Evolutionary conservation across 2,329 filamentous ascomycete genomes (phyloP).

Genomic region (Penicillium sclerotiorum): DNA sequence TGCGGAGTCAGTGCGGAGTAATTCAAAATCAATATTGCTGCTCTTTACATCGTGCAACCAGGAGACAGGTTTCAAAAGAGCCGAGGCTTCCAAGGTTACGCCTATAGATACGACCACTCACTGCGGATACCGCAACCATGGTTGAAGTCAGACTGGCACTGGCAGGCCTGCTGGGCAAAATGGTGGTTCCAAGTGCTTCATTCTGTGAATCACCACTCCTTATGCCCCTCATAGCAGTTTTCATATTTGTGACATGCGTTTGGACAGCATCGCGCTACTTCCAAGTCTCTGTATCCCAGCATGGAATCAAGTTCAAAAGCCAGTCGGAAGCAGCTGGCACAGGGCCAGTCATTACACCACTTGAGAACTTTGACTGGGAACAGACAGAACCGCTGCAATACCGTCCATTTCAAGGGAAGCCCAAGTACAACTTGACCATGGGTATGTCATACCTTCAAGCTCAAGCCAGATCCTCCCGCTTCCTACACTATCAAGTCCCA

Average conservation of each 20-base stretch:
- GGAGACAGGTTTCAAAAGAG: too few species aligned
- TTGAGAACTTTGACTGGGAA: slow-evolving; percentile 55
- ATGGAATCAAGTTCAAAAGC: not conserved
- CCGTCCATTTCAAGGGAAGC: slow-evolving; percentile 62
- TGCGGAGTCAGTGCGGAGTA: slow-evolving; percentile 16
- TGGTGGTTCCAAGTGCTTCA: not conserved
- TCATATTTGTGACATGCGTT: slow-evolving; percentile 8
- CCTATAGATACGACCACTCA: too few species aligned
- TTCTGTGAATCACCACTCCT: not conserved
- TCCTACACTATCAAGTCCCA: not conserved
- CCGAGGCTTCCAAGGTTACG: too few species aligned
- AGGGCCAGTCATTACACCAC: slow-evolving; percentile 40
- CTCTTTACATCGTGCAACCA: not conserved
- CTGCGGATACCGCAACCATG: too few species aligned
- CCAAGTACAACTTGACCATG: slow-evolving; percentile 66
- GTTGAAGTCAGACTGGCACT: too few species aligned
- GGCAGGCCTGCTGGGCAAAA: not conserved
- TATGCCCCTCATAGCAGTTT: not conserved
- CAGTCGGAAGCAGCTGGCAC: not conserved
- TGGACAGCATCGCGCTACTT: not conserved
- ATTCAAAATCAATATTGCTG: too few species aligned
- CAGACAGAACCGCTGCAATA: slow-evolving; percentile 56
- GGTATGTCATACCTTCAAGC: slow-evolving; percentile 52
- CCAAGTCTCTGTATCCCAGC: not conserved
- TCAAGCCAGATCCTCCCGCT: too few species aligned